Conservation (phyloP, 1,284 basidiomycete species). For the Cutaneotrichosporon cyanovorans region DNA sequence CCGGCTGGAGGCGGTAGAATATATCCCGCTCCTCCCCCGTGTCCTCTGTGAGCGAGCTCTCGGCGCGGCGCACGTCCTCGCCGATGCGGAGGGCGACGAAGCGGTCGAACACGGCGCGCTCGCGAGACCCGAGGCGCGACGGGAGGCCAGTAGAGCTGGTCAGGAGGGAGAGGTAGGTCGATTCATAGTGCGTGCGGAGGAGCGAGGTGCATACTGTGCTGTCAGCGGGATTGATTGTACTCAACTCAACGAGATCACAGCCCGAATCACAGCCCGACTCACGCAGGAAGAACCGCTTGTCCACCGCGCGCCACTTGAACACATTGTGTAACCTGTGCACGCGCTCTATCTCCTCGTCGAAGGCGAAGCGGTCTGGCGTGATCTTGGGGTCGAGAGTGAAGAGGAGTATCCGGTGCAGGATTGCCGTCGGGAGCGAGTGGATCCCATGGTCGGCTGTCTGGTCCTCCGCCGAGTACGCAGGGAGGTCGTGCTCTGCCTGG, state of each 20-base stretch:
- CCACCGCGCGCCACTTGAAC: slow-evolving; percentile 28
- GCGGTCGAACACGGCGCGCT: slow-evolving; percentile 37
- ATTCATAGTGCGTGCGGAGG: slow-evolving; percentile 23
- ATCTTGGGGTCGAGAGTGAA: slow-evolving; percentile 30
- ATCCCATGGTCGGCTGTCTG: neutral
- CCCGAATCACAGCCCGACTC: slow-evolving; percentile 8
- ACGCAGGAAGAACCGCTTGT: slow-evolving; percentile 36
- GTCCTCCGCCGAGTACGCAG: neutral
- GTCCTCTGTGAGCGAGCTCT: slow-evolving; percentile 30
- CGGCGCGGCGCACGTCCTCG: slow-evolving; percentile 28
- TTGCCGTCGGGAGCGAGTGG: slow-evolving; percentile 24
- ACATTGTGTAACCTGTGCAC: slow-evolving; percentile 26
- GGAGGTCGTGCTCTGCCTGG: neutral
- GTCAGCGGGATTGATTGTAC: slow-evolving; percentile 4
- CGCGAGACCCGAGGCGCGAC: slow-evolving; percentile 27
- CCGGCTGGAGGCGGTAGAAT: slow-evolving; percentile 30
- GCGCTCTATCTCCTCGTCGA: slow-evolving; percentile 30
- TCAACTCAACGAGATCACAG: too few relatives aligned
- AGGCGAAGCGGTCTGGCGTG: slow-evolving; percentile 27
- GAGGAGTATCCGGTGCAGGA: slow-evolving; percentile 29
- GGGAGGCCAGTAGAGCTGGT: slow-evolving; percentile 26
- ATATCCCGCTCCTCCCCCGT: slow-evolving; percentile 27
- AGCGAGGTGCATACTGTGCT: slow-evolving; percentile 30
- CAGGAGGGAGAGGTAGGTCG: slow-evolving; percentile 19
- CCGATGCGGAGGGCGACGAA: slow-evolving; percentile 38